Percentiles rank a stretch among this genome's conserved stretches.
phyloP scores from a whole-genome alignment of 2,329 filamentous ascomycete species.

The Alternaria brassicicola region DNA sequence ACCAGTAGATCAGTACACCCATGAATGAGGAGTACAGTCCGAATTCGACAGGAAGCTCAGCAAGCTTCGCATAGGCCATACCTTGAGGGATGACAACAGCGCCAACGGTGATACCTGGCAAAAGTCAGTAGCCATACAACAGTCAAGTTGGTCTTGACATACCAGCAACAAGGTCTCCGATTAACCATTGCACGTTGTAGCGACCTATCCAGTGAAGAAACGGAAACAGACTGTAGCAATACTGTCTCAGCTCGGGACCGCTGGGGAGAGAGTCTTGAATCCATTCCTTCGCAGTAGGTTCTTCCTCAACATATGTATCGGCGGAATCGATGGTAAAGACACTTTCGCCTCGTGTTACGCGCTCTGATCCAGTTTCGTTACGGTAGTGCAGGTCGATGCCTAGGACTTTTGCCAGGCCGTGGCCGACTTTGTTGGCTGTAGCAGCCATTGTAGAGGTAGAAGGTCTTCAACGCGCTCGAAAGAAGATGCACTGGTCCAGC shows the following conservation, averaged over 20 bases:
- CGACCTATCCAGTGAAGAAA: constrained; percentile 86
- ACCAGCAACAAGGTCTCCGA: constrained; percentile 90
- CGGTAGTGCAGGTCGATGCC: constrained; percentile 80
- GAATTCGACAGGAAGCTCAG: constrained; percentile 76
- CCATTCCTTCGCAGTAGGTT: constrained; percentile 78
- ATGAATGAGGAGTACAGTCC: constrained; percentile 96
- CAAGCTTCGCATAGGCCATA: constrained; percentile 92
- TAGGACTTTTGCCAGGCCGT: constrained; percentile 75
- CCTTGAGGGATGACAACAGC: constrained; percentile 87
- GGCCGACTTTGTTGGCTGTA: constrained; percentile 65
- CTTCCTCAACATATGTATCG: constrained; percentile 80
- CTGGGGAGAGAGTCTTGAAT: constrained; percentile 68
- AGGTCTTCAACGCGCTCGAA: not conserved
- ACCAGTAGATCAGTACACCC: constrained; percentile 94
- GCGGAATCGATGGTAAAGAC: constrained; percentile 74
- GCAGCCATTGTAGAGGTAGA: constrained; percentile 32
- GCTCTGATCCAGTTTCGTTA: constrained; percentile 64
- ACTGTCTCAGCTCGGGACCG: constrained; percentile 60
- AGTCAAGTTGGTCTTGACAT: constrained; percentile 35
- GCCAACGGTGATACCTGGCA: constrained; percentile 70
- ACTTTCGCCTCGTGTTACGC: constrained; percentile 78
- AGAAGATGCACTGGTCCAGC: constrained; percentile 12
- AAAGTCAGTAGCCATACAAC: constrained; percentile 14
- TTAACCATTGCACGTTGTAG: constrained; percentile 89
- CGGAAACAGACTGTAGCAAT: constrained; percentile 78